These are phyloP conservation scores for Neckera pumila DNA, from an alignment of 225 moss, liverwort and hornwort genomes.

Conservation along the genomic window DNA sequence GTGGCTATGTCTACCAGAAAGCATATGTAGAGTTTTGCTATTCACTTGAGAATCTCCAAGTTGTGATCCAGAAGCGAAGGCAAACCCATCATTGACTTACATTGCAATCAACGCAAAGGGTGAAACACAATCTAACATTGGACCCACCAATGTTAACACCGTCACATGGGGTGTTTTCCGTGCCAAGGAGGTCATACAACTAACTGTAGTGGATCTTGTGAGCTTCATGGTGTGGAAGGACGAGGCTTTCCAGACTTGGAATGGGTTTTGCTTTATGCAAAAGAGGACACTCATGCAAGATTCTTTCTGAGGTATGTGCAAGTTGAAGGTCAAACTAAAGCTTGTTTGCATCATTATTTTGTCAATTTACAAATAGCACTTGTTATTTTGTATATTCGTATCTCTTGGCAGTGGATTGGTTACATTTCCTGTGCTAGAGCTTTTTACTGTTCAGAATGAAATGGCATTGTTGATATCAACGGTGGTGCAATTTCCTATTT, in stretches of 20 bases:
- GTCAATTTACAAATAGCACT: not conserved
- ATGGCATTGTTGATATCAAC: not conserved
- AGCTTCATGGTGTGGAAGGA: slow-evolving; percentile 99
- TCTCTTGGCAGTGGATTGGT: not conserved
- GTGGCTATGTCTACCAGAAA: slow-evolving; percentile 88
- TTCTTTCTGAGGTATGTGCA: slow-evolving; percentile 49
- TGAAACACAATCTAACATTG: slow-evolving; percentile 70
- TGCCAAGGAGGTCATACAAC: slow-evolving; percentile 85
- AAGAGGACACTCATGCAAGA: slow-evolving; percentile 56
- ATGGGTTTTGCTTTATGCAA: slow-evolving; percentile 68
- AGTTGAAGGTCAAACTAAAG: not conserved
- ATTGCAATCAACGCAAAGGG: slow-evolving; percentile 88
- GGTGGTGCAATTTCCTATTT: not conserved
- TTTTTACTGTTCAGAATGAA: not conserved
- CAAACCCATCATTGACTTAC: slow-evolving; percentile 34
- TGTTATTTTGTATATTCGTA: not conserved
- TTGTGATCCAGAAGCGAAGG: slow-evolving; percentile 39
- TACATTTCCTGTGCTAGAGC: not conserved
- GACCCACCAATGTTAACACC: slow-evolving; percentile 71
- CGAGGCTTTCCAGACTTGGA: slow-evolving; percentile 88
- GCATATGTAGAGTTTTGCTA: slow-evolving; percentile 90
- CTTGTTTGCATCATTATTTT: not conserved
- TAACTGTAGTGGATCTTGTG: slow-evolving; percentile 86
- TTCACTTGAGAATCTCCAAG: slow-evolving; percentile 55
- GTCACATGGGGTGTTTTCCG: slow-evolving; percentile 97